Base-by-base conservation (phyloP, 768 basidiomycete genomes). In the Mycena vitilis region DNA sequence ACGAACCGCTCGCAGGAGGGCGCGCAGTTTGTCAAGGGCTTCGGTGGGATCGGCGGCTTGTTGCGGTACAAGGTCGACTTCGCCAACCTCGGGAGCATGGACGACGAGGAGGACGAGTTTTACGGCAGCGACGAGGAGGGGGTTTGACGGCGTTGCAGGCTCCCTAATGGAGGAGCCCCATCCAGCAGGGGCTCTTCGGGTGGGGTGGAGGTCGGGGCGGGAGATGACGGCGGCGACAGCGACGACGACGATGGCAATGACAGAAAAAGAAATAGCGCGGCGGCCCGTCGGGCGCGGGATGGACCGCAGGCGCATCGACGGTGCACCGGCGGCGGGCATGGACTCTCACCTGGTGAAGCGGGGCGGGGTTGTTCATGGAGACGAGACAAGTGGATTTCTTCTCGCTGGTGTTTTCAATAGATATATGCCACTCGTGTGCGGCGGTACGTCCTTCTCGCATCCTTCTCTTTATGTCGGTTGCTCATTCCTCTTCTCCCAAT, bases 11-110 rank as follows among this genome's bases (percentile, higher is more conserved):
- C 95, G 10, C 97, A 98, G 78, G 97, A 99, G 78, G 97, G 97
- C 38, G 94, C 95, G 40, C 96, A 98, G 78, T 99, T 98, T 83
- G 95, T 97, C 75, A 97, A 96, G 79, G 97, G 97, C 48, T 99
- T 99, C 75, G 97, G 97, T 80, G 97, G 98, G 30, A 98, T 99
- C 73, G 97, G 98, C 36, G 97, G 96, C 37, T 84, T 98, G 68
- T 82, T 98, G 66, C 88, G 97, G 56, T 99, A 99, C 89, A 99
- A 99, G 84, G 95, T 99, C 74, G 97, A 98, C 82, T 94, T 99
- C 82, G 86, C 87, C 73, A 93, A 92, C 78, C 85, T 99, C 48
- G 85, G 87, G 23, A 83, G 85, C 53, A 70, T 89, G 25, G 94
- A 95, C 73, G 93, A 95, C 38, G 93, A 93, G 38, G 94, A 95